phyloP scores from a whole-genome alignment of 1,284 basidiomycete genomes.

The Leccinum variabile region DNA sequence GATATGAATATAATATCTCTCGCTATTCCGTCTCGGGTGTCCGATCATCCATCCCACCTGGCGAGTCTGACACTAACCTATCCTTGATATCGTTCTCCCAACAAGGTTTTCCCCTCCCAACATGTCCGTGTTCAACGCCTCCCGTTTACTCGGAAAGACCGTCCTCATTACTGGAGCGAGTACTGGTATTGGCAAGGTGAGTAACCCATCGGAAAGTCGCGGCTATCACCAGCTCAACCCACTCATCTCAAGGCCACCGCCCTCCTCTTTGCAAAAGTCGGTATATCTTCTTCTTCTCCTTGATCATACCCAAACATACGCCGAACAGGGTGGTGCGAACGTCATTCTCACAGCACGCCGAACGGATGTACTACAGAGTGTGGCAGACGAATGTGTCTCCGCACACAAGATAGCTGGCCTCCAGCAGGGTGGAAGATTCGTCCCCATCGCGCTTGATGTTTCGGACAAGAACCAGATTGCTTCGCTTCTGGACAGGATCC shows the following conservation, averaged over 20 bases:
- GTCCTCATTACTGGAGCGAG: conserved; percentile 87
- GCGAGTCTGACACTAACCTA: not conserved
- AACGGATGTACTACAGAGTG: conserved; percentile 60
- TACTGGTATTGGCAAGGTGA: conserved; percentile 77
- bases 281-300: conserved; percentile 9
- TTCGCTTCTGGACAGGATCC: conserved; percentile 66
- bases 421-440: conserved; percentile 71
- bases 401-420: conserved; percentile 74
- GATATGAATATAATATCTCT: not conserved
- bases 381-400: conserved; percentile 60
- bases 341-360: conserved; percentile 75
- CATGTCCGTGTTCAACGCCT: conserved; percentile 79
- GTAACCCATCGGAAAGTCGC: not conserved
- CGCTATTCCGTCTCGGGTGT: conserved; percentile 4
- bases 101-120: conserved; percentile 21
- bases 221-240: conserved; percentile 1
- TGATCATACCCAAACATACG: conserved; percentile 1
- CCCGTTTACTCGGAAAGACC: conserved; percentile 78
- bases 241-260: conserved; percentile 65
- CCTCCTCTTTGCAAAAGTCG: conserved; percentile 78
- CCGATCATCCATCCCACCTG: conserved; percentile 4
- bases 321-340: conserved; percentile 69
- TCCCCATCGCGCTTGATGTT: conserved; percentile 70
- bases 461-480: conserved; percentile 70
- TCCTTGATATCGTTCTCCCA: conserved; percentile 1